Evolutionary conservation across 768 basidiomycete genomes (phyloP), one percentile per base, ranked within the genome.

Genomic region (Agrocybe pediades): DNA sequence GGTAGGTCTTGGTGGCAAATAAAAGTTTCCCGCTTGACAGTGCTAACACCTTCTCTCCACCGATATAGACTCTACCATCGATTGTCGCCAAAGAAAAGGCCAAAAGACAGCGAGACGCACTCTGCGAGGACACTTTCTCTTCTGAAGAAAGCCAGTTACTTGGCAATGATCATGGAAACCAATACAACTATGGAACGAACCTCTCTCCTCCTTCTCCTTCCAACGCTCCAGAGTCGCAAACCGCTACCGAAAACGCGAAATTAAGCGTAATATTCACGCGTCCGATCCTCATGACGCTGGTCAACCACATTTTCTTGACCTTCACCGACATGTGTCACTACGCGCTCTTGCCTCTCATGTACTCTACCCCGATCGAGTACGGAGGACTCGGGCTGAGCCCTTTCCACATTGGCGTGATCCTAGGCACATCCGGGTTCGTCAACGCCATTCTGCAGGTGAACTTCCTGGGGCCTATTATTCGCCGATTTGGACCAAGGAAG

Each of bases 321-420:
- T 76, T 79, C 57, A 53, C 64, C 33, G 74, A 74, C 44, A 74
- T 75, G 69, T 55, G 62, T 24, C 60, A 68, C 41, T 54, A 58
- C 20, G 74, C 70, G 11, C 71, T 80, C 9, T 55, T 67, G 29
- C 77, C 77, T 11, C 69, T 80, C 29, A 67, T 77, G 46, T 78
- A 72, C 53, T 84, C 87, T 15, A 90, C 87, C 0, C 82, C 89
- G 0, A 66, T 82, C 42, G 65, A 70, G 15, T 72, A 79, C 2
- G 88, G 89, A 25, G 88, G 88, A 0, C 78, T 89, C 6, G 87
- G 86, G 3, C 71, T 91, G 43, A 69, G 75, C 23, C 85, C 90
- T 2, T 77, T 80, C 33, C 62, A 65, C 3, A 91, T 91, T 30
- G 90, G 89, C 5, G 76, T 79, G n/a, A 56, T 47, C 1, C 51